Evolutionary conservation across 2,329 filamentous ascomycete genomes (phyloP).

Genomic region (Helotiales sp.): DNA sequence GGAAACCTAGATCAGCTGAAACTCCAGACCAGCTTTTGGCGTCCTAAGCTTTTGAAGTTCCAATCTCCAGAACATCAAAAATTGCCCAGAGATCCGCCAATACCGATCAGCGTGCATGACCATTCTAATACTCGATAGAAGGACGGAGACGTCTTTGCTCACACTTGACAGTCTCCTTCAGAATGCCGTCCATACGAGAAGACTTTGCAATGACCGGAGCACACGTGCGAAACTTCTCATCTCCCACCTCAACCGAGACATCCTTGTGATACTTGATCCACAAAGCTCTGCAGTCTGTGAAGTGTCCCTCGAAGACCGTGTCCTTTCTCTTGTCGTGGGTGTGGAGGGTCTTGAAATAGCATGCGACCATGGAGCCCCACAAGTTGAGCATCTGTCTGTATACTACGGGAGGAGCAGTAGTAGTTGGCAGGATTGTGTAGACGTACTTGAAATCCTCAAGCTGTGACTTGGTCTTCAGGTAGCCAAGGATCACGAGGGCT

Average conservation of each 20-base stretch:
- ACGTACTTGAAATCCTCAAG: not conserved
- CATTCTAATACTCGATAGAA: no score
- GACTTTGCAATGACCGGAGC: not conserved
- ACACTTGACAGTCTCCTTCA: not conserved
- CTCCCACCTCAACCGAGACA: not conserved
- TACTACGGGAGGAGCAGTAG: no score
- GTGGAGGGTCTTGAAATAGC: not conserved
- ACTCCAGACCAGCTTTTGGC: no score
- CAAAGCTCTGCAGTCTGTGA: not conserved
- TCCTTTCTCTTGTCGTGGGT: not conserved
- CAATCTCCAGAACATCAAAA: no score
- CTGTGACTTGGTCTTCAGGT: not conserved
- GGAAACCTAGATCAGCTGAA: no score
- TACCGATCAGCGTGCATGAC: no score
- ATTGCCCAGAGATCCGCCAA: no score
- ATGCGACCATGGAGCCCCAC: not conserved
- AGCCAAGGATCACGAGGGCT: not conserved
- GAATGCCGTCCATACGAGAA: not conserved
- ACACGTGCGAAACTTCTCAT: not conserved
- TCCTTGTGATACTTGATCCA: not conserved
- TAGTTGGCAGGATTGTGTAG: not conserved
- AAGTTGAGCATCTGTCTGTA: not conserved
- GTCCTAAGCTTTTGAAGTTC: no score
- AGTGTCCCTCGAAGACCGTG: not conserved
- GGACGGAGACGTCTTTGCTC: no score